A percentile compares a stretch with the other conserved stretches of the same genome.
phyloP scores from a whole-genome alignment of 2,329 filamentous ascomycete genomes.

The Colletotrichum destructivum region DNA sequence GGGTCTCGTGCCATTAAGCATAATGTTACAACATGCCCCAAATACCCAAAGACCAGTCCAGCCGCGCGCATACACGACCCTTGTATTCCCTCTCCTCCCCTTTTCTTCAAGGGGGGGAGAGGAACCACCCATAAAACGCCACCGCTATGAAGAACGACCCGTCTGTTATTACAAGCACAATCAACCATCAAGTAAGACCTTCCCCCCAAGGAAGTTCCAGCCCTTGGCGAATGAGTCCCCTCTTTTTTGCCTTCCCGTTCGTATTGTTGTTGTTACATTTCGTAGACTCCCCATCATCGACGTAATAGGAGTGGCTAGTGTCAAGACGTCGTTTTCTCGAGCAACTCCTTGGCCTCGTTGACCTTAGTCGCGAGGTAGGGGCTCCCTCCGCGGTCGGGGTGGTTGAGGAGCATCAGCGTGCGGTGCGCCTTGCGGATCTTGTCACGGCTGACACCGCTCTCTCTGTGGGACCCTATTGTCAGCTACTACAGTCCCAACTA shows the following conservation, averaged over 20 bases:
- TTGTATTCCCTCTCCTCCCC: neutral
- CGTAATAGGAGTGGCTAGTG: neutral
- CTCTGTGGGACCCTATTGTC: conserved; percentile 67
- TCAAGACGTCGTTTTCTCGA: conserved; percentile 78
- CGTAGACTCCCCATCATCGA: neutral
- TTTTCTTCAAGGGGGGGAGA: neutral
- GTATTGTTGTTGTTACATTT: conserved; percentile 10
- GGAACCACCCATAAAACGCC: conserved; percentile 52
- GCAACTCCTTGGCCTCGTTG: conserved; percentile 96
- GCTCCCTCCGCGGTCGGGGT: conserved; percentile 96
- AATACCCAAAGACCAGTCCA: conserved; percentile 24
- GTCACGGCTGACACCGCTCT: conserved; percentile 89
- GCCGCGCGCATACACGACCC: neutral
- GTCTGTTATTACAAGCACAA: conserved; percentile 53
- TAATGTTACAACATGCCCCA: conserved; percentile 17
- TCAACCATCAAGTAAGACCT: conserved; percentile 30
- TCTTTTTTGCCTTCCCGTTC: neutral
- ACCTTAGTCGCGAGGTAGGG: conserved; percentile 98
- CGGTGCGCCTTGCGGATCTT: conserved; percentile 96
- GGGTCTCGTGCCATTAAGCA: conserved; percentile 38
- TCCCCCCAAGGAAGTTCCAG: neutral
- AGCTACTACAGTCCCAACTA: neutral
- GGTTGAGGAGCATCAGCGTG: conserved; percentile 96
- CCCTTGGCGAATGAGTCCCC: neutral
- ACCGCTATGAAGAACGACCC: conserved; percentile 59